A percentile compares a stretch with the other conserved stretches of the same genome.
These are phyloP conservation scores for Pyrus bretschneideri DNA, from an alignment of 306 rosid species.

Conservation along the genomic window DNA sequence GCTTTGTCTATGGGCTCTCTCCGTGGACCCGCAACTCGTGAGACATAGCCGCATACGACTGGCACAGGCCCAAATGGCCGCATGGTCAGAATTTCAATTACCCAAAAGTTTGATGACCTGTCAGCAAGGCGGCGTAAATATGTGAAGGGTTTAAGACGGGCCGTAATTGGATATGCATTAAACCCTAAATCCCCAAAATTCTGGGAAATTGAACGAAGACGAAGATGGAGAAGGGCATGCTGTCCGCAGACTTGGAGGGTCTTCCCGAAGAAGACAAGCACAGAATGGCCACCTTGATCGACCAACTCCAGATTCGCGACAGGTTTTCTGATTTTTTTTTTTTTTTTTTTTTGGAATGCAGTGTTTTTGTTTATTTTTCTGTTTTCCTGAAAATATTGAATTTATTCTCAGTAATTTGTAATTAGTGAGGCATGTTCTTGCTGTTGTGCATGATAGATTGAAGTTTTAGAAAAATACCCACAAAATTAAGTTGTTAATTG, in stretches of 20 bases:
- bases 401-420: neutral
- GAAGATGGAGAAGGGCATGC: conserved; percentile 54
- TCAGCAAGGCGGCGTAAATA: neutral
- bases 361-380: neutral
- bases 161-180: neutral
- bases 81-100: neutral
- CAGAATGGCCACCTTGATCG: conserved; percentile 49
- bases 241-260: conserved; percentile 37
- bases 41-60: no score
- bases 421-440: neutral
- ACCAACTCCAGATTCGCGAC: conserved; percentile 65
- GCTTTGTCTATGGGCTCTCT: no score
- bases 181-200: conserved; percentile 28
- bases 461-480: neutral
- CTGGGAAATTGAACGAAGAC: conserved; percentile 8
- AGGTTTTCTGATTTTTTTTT: conserved; percentile 30
- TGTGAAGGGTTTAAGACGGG: conserved; percentile 36
- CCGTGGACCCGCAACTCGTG: no score
- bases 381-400: neutral
- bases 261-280: conserved; percentile 57
- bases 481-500: neutral
- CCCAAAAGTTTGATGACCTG: neutral
- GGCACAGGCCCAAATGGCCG: neutral
- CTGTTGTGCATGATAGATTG: neutral
- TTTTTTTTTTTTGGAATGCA: neutral